Percentiles rank a stretch among this genome's conserved stretches.
These are phyloP conservation scores for Arabidopsis arenosa DNA, from an alignment of 345 rosid species.

Conservation along the genomic window DNA sequence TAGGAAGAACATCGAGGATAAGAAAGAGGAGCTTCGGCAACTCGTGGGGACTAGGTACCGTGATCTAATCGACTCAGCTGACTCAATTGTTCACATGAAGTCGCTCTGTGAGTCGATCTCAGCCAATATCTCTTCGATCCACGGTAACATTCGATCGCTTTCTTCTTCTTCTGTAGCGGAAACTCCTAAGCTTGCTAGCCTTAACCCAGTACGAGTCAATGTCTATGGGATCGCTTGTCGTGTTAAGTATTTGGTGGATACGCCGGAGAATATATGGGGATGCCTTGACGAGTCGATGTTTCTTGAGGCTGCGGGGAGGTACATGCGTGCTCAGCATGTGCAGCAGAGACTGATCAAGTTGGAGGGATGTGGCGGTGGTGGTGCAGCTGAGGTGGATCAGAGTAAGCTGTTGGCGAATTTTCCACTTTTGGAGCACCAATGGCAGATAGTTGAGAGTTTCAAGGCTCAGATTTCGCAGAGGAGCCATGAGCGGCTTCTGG, in stretches of 20 bases:
- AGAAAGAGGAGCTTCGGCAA: slow-evolving; percentile 94
- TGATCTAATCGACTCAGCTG: slow-evolving; percentile 95
- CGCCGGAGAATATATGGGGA: slow-evolving; percentile 96
- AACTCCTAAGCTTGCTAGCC: slow-evolving; percentile 52
- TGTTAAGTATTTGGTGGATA: slow-evolving; percentile 87
- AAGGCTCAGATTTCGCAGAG: slow-evolving; percentile 95
- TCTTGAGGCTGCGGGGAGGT: slow-evolving; percentile 83
- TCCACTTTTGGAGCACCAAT: slow-evolving; percentile 91
- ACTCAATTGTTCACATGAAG: slow-evolving; percentile 88
- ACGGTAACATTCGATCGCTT: slow-evolving; percentile 63
- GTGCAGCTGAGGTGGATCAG: slow-evolving; percentile 51
- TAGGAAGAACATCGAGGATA: slow-evolving; percentile 79
- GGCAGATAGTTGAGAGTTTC: slow-evolving; percentile 97
- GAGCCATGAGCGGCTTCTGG: slow-evolving; percentile 82
- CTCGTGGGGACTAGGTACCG: slow-evolving; percentile 90
- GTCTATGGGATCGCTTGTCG: slow-evolving; percentile 86
- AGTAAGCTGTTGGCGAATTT: slow-evolving; percentile 68
- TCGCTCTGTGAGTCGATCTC: slow-evolving; percentile 78
- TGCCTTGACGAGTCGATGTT: slow-evolving; percentile 93
- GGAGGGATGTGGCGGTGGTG: slow-evolving; percentile 37
- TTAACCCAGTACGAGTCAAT: slow-evolving; percentile 48
- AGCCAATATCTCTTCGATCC: slow-evolving; percentile 68
- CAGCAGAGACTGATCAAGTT: slow-evolving; percentile 53
- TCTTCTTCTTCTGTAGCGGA: slow-evolving; percentile 58
- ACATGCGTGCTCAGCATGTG: slow-evolving; percentile 82